Base-by-base conservation (phyloP, 202 grass and related monocot species). In the Setaria viridis region DNA sequence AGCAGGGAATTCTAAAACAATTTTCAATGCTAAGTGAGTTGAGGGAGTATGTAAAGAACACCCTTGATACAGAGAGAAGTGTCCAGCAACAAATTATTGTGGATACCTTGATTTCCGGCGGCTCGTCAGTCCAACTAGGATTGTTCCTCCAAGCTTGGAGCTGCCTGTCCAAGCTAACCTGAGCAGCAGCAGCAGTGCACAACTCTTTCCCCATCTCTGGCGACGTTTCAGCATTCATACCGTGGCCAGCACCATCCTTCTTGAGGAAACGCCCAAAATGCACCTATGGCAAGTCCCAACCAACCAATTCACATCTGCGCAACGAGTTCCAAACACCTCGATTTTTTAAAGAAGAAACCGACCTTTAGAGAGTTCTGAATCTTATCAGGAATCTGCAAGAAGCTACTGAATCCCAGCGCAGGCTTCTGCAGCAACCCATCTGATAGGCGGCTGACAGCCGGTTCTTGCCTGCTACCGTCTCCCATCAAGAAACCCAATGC, bases 321-420 rank as follows among this genome's bases (percentile, higher is more conserved):
- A 11, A 82, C 6, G 59, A 69, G 85, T 58, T 73, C 63, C 9
- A 7, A 25, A 9, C 32, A 30, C 1, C 3, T 16, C 10, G 49
- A 21, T 43, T 48, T 21, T 58, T 50, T 50, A 1, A 15, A 58
- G 20, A 8, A 20, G 20, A 56, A 21, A 6, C 78, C 67, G 21
- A 92, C 93, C 90, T 95, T 92, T 5, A 99, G 43, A 66, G 82
- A 94, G 51, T 85, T 92, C 55, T 94, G 90, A 90, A 99, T 89
- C 84, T 73, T 94, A 54, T 83, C 80, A 14, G 91, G 90, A 45
- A 99, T 91, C 76, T 94, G 90, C 83, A 89, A 58, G 66, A 98
- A 53, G 78, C 83, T 91, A 70, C 72, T 67, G 54, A 94, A 82
- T 55, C 82, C 89, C 63, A 70, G 3, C 75, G 33, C 63, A 55